Conservation (phyloP, 441 rosid species). For the Corymbia calophylla region DNA sequence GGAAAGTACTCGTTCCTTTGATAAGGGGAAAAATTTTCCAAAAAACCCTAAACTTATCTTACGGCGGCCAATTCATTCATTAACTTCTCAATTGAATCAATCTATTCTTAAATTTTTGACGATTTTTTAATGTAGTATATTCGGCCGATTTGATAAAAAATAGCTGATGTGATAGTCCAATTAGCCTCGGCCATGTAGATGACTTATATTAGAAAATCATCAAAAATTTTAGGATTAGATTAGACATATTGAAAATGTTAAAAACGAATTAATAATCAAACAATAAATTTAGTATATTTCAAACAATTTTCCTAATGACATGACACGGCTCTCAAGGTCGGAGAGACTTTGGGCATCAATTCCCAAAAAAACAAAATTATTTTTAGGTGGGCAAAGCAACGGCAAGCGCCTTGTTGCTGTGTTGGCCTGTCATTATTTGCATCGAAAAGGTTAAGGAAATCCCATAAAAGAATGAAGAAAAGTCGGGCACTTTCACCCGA, state of each 20-base stretch:
- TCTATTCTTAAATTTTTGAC: too few relatives aligned
- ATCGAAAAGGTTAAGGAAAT: not conserved
- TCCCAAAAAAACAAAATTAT: not conserved
- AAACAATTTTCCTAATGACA: not conserved
- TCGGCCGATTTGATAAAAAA: not conserved
- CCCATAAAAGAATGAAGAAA: not conserved
- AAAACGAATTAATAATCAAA: rapidly evolving
- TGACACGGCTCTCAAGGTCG: not conserved
- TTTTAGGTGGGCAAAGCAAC: not conserved
- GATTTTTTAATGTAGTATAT: not conserved
- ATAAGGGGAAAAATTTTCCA: not conserved
- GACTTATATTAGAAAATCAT: not conserved
- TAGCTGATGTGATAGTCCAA: not conserved
- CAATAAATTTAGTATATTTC: not conserved
- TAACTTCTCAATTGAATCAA: not conserved
- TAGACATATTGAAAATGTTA: not conserved
- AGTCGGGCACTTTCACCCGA: not conserved
- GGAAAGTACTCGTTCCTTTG: not conserved
- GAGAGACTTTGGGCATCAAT: not conserved
- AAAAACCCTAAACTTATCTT: not conserved
- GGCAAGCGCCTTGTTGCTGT: not conserved
- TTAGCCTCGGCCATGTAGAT: rapidly evolving
- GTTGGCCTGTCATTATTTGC: not conserved
- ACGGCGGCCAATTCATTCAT: not conserved
- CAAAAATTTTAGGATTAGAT: not conserved